These are phyloP conservation scores for Pseudogymnoascus sp. DNA, from an alignment of 2,329 filamentous ascomycete genomes.

Conservation along the genomic window DNA sequence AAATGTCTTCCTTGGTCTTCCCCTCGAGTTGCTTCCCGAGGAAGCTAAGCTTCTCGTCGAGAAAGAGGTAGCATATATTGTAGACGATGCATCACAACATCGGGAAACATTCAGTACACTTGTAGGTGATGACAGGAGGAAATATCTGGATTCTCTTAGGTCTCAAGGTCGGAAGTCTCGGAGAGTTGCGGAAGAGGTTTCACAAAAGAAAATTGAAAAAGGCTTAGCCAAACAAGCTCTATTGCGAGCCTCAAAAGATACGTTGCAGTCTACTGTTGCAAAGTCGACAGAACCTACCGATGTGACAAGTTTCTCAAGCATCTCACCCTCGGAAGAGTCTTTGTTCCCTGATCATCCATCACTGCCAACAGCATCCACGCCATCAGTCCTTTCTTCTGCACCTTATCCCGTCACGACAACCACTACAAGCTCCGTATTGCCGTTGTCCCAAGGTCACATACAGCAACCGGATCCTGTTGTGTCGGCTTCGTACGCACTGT, in stretches of 20 bases:
- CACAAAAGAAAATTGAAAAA: constrained; percentile 19
- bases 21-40: constrained; percentile 83
- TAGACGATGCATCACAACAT: constrained; percentile 72
- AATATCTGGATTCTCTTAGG: constrained; percentile 53
- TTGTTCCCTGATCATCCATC: neutral
- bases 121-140: constrained; percentile 45
- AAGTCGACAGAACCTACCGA: neutral
- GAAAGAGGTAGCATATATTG: constrained; percentile 65
- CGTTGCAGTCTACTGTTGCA: constrained; percentile 3
- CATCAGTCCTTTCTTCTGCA: constrained; percentile 5
- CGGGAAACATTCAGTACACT: constrained; percentile 43
- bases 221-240: constrained; percentile 22
- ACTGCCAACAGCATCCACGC: neutral
- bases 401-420: constrained; percentile 34
- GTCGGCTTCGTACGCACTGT: constrained; percentile 62
- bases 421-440: constrained; percentile 35
- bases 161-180: constrained; percentile 38
- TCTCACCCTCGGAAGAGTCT: neutral
- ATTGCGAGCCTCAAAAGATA: constrained; percentile 16
- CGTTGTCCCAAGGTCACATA: constrained; percentile 19
- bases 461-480: constrained; percentile 29
- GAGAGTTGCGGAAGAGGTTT: constrained; percentile 28
- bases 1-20: constrained; percentile 85
- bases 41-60: constrained; percentile 77
- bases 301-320: neutral